Evolutionary conservation across 2,329 filamentous ascomycete species (phyloP).

Genomic region (Aspergillus persii): DNA sequence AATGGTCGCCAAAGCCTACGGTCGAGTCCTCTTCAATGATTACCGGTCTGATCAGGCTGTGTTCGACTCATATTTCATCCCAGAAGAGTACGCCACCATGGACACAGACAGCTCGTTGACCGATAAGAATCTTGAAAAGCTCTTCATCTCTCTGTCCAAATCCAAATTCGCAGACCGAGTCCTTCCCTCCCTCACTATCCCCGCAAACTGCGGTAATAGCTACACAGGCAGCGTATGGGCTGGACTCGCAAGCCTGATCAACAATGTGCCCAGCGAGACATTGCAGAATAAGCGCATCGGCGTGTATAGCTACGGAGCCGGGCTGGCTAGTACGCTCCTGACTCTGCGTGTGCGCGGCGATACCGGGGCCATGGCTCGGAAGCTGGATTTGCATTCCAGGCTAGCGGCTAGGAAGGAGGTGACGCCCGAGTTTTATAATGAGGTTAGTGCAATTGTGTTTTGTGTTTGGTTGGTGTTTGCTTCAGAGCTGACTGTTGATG

Average conservation of each 20-base stretch:
- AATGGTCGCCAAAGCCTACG: slow-evolving; percentile 81
- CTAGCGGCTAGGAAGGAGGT: background rate
- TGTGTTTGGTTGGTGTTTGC: background rate
- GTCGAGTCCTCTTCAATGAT: slow-evolving; percentile 80
- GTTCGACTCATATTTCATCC: slow-evolving; percentile 69
- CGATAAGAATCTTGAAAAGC: slow-evolving; percentile 83
- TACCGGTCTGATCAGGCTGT: slow-evolving; percentile 68
- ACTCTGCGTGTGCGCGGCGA: slow-evolving; percentile 65
- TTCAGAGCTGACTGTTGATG: background rate
- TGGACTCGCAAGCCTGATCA: slow-evolving; percentile 59
- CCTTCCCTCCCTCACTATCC: slow-evolving; percentile 68
- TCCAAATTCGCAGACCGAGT: slow-evolving; percentile 80
- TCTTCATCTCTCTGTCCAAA: slow-evolving; percentile 80
- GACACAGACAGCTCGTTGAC: slow-evolving; percentile 75
- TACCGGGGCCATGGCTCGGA: slow-evolving; percentile 65
- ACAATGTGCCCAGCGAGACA: slow-evolving; percentile 60
- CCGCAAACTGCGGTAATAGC: slow-evolving; percentile 71
- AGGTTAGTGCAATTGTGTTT: background rate
- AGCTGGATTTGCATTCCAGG: slow-evolving; percentile 66
- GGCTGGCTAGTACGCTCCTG: slow-evolving; percentile 72
- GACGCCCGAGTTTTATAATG: background rate
- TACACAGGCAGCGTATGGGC: slow-evolving; percentile 61
- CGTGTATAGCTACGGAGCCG: slow-evolving; percentile 77
- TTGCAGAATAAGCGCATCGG: slow-evolving; percentile 70
- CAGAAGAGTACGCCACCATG: slow-evolving; percentile 72